These are phyloP conservation scores for Fistulina hepatica DNA, from an alignment of 1,284 basidiomycete genomes.

Conservation along the genomic window DNA sequence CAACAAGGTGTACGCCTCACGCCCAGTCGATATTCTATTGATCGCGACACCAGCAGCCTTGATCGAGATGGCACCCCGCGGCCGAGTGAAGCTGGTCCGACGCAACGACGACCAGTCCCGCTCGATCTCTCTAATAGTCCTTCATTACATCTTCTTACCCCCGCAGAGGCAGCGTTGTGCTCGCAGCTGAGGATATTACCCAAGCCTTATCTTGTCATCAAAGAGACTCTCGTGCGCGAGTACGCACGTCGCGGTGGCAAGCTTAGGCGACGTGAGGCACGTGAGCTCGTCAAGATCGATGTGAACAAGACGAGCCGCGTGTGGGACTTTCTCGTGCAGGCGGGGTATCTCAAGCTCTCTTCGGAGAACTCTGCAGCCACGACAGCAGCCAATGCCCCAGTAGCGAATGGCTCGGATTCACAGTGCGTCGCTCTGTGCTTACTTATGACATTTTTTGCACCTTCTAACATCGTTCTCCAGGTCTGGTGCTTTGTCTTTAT, in stretches of 20 bases:
- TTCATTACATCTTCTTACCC: conserved; percentile 77
- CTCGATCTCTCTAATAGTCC: conserved; percentile 82
- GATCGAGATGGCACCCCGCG: neutral
- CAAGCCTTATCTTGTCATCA: conserved; percentile 86
- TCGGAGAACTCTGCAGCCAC: conserved; percentile 20
- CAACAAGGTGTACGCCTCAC: conserved; percentile 3
- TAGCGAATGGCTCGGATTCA: no score
- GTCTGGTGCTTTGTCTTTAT: no score
- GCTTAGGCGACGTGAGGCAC: conserved; percentile 74
- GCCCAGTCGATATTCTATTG: conserved; percentile 3
- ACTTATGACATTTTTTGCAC: no score
- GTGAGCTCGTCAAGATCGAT: conserved; percentile 84
- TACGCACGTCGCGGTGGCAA: conserved; percentile 83
- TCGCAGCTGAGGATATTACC: conserved; percentile 81
- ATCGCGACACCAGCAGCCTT: conserved; percentile 8
- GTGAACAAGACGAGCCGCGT: conserved; percentile 85
- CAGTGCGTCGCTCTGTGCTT: no score
- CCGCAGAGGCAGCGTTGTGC: conserved; percentile 82
- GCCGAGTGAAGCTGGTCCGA: no score
- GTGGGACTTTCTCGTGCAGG: conserved; percentile 81
- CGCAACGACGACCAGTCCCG: conserved; percentile 47
- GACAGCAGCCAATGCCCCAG: conserved; percentile 17
- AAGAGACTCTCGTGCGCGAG: conserved; percentile 85
- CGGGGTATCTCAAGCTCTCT: conserved; percentile 60
- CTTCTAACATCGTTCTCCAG: no score